phyloP scores from a whole-genome alignment of 1,139 yeast species.

The Hansenula lynferdii region DNA sequence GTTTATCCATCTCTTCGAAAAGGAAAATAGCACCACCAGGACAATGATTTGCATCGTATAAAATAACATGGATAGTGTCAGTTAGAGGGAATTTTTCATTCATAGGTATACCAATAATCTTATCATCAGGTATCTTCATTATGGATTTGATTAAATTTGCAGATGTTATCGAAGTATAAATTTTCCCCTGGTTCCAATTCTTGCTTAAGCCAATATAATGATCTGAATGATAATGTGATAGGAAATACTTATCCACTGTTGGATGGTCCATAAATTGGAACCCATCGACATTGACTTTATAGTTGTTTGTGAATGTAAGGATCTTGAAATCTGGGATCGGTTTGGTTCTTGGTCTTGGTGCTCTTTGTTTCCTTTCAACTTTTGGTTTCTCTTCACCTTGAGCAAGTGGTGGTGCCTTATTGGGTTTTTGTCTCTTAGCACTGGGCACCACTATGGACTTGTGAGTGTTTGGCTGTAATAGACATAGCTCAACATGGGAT shows the following conservation, averaged over 20 bases:
- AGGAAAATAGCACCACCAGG: slow-evolving; percentile 89
- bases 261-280: slow-evolving; percentile 50
- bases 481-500: slow-evolving; percentile 56
- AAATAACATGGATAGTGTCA: slow-evolving; percentile 53
- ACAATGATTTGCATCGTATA: slow-evolving; percentile 88
- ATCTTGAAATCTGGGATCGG: slow-evolving; percentile 55
- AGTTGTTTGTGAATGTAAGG: slow-evolving; percentile 36
- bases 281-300: slow-evolving; percentile 60
- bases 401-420: slow-evolving; percentile 5
- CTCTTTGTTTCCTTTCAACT: slow-evolving; percentile 16
- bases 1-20: slow-evolving; percentile 46
- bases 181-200: slow-evolving; percentile 64
- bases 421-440: background rate
- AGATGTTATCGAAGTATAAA: slow-evolving; percentile 72
- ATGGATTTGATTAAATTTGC: slow-evolving; percentile 48
- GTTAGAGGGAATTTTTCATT: slow-evolving; percentile 32
- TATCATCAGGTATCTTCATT: slow-evolving; percentile 51
- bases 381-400: too few relatives aligned
- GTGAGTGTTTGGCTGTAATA: slow-evolving; percentile 17
- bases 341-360: slow-evolving; percentile 15
- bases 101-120: slow-evolving; percentile 42
- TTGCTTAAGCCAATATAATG: slow-evolving; percentile 86
- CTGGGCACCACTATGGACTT: background rate
- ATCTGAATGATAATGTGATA: slow-evolving; percentile 88
- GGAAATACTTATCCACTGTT: slow-evolving; percentile 45